These are phyloP conservation scores for Porphyrellus cyaneotinctus DNA, from an alignment of 768 basidiomycete species.

Conservation along the genomic window DNA sequence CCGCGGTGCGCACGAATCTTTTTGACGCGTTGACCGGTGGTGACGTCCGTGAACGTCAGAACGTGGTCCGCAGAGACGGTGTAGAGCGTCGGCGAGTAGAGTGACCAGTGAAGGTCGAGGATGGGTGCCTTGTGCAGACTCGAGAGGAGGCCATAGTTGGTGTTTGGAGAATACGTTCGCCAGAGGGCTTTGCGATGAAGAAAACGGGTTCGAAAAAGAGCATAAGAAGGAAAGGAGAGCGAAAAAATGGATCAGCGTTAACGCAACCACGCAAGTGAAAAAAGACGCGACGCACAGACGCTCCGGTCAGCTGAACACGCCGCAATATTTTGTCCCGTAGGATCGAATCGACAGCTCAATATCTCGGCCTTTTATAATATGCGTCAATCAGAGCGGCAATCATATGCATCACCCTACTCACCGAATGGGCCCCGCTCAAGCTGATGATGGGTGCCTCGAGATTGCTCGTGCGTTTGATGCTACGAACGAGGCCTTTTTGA, in stretches of 20 bases:
- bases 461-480: slow-evolving; percentile 87
- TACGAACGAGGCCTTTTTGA: slow-evolving; percentile 76
- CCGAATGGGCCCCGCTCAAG: slow-evolving; percentile 80
- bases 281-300: slow-evolving; percentile 61
- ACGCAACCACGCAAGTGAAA: background rate
- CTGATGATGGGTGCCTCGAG: slow-evolving; percentile 93
- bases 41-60: slow-evolving; percentile 69
- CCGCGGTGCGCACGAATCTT: slow-evolving; percentile 87
- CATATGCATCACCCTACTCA: slow-evolving; percentile 36
- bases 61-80: slow-evolving; percentile 90
- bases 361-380: slow-evolving; percentile 64
- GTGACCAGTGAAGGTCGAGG: slow-evolving; percentile 88
- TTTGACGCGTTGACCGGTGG: slow-evolving; percentile 76
- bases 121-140: slow-evolving; percentile 88
- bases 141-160: slow-evolving; percentile 84
- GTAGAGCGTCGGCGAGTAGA: slow-evolving; percentile 68
- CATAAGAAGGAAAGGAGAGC: background rate
- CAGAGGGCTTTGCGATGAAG: slow-evolving; percentile 60
- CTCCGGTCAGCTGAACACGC: slow-evolving; percentile 88
- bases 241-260: background rate
- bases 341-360: slow-evolving; percentile 88
- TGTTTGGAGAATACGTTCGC: slow-evolving; percentile 89
- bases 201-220: too few species aligned
- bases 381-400: too few species aligned
- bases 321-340: slow-evolving; percentile 90